Conservation (phyloP, 495 filamentous ascomycete genomes). For the Penicillium turbatum region DNA sequence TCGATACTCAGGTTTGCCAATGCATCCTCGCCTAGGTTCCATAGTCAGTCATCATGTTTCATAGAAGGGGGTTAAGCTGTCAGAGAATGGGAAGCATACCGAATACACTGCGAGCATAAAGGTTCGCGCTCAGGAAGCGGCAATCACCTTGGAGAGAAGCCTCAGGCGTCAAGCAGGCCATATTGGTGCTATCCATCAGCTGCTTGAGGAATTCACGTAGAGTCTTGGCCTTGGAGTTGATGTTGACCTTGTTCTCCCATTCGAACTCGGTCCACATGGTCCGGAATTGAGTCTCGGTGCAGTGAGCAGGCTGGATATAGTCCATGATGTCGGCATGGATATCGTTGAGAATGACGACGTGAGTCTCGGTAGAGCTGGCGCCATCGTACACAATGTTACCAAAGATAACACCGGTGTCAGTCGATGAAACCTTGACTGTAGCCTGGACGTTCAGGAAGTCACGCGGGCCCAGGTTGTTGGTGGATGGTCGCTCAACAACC, state of each 20-base stretch:
- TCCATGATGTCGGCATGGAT: constrained; percentile 99
- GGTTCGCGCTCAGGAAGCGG: constrained; percentile 93
- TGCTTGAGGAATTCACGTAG: constrained; percentile 90
- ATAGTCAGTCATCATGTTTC: constrained; percentile 23
- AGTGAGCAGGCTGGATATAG: constrained; percentile 96
- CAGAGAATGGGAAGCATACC: constrained; percentile 56
- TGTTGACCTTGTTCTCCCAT: constrained; percentile 99
- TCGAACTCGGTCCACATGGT: constrained; percentile 99
- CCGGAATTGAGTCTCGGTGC: constrained; percentile 96
- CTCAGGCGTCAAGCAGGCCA: constrained; percentile 96
- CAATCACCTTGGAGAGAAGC: constrained; percentile 96
- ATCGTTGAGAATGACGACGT: constrained; percentile 98
- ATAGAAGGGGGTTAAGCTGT: constrained; percentile 9
- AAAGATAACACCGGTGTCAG: constrained; percentile 98
- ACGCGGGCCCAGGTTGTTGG: constrained; percentile 89
- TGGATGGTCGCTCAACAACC: constrained; percentile 93
- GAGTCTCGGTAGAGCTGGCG: constrained; percentile 88
- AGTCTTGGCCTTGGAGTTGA: constrained; percentile 92
- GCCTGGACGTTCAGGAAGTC: constrained; percentile 97
- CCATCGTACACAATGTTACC: constrained; percentile 99
- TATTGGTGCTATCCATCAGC: constrained; percentile 96
- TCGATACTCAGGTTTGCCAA: constrained; percentile 97
- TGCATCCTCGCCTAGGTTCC: constrained; percentile 86
- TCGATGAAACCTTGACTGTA: constrained; percentile 98
- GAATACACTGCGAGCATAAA: constrained; percentile 97